Conservation (phyloP, 768 basidiomycete genomes). For the Russula sp. region DNA sequence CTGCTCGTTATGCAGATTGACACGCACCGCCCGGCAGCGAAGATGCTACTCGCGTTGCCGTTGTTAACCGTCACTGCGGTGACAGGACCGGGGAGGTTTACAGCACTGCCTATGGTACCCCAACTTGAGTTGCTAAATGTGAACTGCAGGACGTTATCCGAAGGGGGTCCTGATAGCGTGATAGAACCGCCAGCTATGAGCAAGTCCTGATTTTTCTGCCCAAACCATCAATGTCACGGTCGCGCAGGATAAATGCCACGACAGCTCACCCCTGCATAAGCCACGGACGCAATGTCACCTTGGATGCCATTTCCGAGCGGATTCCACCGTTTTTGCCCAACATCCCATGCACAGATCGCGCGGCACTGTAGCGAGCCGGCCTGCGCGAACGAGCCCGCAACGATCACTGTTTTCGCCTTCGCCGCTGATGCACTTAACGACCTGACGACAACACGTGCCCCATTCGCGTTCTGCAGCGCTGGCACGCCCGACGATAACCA, state of each 20-base stretch:
- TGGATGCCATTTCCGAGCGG: conserved; percentile 72
- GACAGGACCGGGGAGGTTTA: conserved; percentile 78
- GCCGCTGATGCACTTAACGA: conserved; percentile 60
- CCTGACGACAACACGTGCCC: conserved; percentile 57
- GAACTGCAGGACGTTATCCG: conserved; percentile 70
- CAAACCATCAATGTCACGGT: conserved; percentile 17
- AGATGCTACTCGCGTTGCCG: conserved; percentile 75
- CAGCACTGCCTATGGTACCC: conserved; percentile 55
- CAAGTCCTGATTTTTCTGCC: conserved; percentile 55
- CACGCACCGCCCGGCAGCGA: conserved; percentile 82
- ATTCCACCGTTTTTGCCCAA: conserved; percentile 66
- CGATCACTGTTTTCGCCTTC: conserved; percentile 57
- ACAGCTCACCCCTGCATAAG: conserved; percentile 70
- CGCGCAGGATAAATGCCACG: neutral
- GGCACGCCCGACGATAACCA: conserved; percentile 60
- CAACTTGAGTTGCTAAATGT: conserved; percentile 69
- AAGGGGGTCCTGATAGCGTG: conserved; percentile 52
- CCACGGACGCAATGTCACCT: conserved; percentile 74
- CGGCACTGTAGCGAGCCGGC: conserved; percentile 73
- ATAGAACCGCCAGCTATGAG: conserved; percentile 82
- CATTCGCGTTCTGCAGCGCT: conserved; percentile 50
- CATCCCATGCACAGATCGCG: conserved; percentile 74
- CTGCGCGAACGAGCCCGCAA: conserved; percentile 82
- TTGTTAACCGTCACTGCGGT: conserved; percentile 84
- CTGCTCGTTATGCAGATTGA: neutral